Conservation (phyloP, 148 eudicot species). For the Dianthus caryophyllus region DNA sequence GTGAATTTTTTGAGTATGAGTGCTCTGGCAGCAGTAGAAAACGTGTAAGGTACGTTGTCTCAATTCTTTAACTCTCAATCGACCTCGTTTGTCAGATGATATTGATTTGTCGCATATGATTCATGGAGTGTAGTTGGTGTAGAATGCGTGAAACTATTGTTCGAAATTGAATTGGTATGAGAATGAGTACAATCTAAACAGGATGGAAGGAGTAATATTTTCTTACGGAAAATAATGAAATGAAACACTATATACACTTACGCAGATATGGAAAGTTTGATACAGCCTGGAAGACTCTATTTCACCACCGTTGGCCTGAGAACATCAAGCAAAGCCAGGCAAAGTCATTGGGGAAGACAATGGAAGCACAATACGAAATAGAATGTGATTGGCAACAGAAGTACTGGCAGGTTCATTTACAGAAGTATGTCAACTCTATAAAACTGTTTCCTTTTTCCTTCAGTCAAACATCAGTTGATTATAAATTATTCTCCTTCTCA, state of each 20-base stretch:
- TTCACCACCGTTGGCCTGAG: slow-evolving; percentile 55
- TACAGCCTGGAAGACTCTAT: slow-evolving; percentile 52
- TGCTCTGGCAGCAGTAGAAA: slow-evolving; percentile 41
- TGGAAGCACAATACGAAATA: slow-evolving; percentile 23
- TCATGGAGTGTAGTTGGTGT: too few relatives aligned
- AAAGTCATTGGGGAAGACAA: slow-evolving; percentile 23
- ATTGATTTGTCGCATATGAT: too few relatives aligned
- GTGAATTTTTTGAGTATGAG: slow-evolving; percentile 31
- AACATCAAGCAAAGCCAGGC: slow-evolving; percentile 20
- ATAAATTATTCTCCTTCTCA: slow-evolving; percentile 23
- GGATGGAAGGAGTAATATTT: background rate
- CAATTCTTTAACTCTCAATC: too few relatives aligned
- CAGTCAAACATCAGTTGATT: background rate
- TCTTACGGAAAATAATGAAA: slow-evolving; percentile 13
- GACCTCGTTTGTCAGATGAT: too few relatives aligned
- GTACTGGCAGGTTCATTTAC: slow-evolving; percentile 83
- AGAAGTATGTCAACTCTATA: slow-evolving; percentile 44
- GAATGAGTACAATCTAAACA: too few relatives aligned
- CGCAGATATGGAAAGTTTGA: slow-evolving; percentile 55
- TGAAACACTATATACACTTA: slow-evolving; percentile 9
- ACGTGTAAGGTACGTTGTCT: slow-evolving; percentile 47
- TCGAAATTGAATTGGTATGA: too few relatives aligned
- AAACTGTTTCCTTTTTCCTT: background rate
- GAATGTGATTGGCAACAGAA: slow-evolving; percentile 59
- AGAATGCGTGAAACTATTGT: too few relatives aligned